Percentiles rank a stretch among this genome's conserved stretches.
Evolutionary conservation across 148 eudicot species (phyloP).

Genomic region (Fagopyrum homotropicum): DNA sequence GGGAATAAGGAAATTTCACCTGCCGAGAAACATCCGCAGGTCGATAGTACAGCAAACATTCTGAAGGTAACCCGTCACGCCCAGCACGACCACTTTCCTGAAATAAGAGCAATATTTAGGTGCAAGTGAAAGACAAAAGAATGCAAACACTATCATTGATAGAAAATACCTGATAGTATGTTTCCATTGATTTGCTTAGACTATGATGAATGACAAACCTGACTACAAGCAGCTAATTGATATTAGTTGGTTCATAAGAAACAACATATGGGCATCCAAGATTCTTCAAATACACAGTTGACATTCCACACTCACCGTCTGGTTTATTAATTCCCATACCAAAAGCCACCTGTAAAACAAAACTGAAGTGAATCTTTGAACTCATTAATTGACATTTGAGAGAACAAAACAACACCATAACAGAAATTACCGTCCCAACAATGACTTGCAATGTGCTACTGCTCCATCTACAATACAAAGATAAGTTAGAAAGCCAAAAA

Average conservation of each 20-base stretch:
- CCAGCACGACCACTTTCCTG: constrained; percentile 99
- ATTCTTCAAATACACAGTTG: background rate
- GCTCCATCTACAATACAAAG: constrained; percentile 68
- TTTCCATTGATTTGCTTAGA: constrained; percentile 99
- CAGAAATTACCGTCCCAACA: constrained; percentile 76
- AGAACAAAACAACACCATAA: constrained; percentile 4
- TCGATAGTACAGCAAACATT: constrained; percentile 81
- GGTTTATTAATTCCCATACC: constrained; percentile 99
- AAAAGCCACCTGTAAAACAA: constrained; percentile 77
- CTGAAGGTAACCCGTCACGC: constrained; percentile 96
- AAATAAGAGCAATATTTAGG: constrained; percentile 17
- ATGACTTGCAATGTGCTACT: constrained; percentile 84
- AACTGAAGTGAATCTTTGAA: background rate
- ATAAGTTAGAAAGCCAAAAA: background rate
- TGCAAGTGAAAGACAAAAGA: constrained; percentile 9
- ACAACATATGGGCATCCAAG: background rate
- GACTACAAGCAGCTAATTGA: constrained; percentile 47
- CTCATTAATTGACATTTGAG: background rate
- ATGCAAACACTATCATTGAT: constrained; percentile 8
- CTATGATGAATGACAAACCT: constrained; percentile 99
- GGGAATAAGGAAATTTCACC: constrained; percentile 32
- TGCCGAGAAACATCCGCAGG: constrained; percentile 95
- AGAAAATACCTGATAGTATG: constrained; percentile 82
- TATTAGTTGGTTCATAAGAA: background rate
- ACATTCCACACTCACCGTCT: constrained; percentile 64